A percentile compares a stretch with the other conserved stretches of the same genome.
Conservation (phyloP, 2,329 filamentous ascomycete species). For the Lanzia echinophila region DNA sequence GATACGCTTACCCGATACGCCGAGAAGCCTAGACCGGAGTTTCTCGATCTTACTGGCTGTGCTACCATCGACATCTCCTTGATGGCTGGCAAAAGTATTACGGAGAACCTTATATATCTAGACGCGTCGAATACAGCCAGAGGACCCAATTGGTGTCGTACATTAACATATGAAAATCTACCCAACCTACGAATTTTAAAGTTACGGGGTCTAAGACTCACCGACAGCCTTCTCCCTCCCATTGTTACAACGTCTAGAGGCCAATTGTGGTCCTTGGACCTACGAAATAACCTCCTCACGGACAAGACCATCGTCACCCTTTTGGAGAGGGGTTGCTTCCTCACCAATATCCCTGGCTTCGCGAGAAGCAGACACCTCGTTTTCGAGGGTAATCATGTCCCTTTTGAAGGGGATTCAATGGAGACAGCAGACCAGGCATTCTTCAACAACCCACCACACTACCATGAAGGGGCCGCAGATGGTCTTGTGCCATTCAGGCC, state of each 20-base stretch:
- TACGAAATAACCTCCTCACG: constrained; percentile 45
- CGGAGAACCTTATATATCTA: constrained; percentile 16
- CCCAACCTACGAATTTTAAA: constrained; percentile 46
- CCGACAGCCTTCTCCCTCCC: constrained; percentile 33
- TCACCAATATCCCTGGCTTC: neutral
- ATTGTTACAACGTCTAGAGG: constrained; percentile 32
- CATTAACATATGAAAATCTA: constrained; percentile 31
- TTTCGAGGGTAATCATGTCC: neutral
- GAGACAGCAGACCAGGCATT: constrained; percentile 31
- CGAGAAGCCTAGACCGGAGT: neutral
- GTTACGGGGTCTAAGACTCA: constrained; percentile 40
- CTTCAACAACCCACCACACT: constrained; percentile 26
- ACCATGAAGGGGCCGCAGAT: neutral
- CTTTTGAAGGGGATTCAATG: too few species aligned
- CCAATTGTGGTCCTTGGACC: constrained; percentile 51
- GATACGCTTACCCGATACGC: neutral
- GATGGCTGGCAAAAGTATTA: neutral
- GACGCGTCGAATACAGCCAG: constrained; percentile 16
- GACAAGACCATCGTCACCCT: constrained; percentile 37
- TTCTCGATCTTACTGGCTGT: neutral
- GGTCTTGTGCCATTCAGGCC: neutral
- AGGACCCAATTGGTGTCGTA: neutral
- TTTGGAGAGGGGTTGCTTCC: constrained; percentile 23
- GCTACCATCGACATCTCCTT: neutral
- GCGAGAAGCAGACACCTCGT: neutral